phyloP scores from a whole-genome alignment of 306 rosid genomes.

The Begonia masoniana region DNA sequence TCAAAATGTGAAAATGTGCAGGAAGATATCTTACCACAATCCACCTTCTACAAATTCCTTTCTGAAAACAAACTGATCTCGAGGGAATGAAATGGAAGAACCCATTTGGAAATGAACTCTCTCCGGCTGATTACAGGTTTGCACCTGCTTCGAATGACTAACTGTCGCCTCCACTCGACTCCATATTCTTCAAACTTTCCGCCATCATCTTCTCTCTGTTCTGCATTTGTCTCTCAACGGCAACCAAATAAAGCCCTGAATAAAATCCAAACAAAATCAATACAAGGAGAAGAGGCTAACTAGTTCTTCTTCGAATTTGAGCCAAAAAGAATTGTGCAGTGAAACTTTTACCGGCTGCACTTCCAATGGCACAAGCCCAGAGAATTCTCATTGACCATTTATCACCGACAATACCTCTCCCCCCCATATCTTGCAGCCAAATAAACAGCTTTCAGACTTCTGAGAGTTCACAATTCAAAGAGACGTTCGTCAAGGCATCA shows the following conservation, averaged over 20 bases:
- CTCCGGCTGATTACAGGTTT: neutral
- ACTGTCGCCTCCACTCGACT: slow-evolving; percentile 5
- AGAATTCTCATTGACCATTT: slow-evolving; percentile 14
- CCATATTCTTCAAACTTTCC: slow-evolving; percentile 5
- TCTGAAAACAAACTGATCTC: no score
- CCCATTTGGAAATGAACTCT: neutral
- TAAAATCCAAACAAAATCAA: neutral
- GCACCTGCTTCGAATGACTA: neutral
- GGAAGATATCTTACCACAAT: no score
- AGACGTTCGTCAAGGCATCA: no score
- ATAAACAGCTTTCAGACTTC: no score
- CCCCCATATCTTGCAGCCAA: slow-evolving; percentile 11
- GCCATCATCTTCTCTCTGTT: slow-evolving; percentile 12
- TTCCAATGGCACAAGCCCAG: slow-evolving; percentile 12
- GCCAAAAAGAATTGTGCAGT: neutral
- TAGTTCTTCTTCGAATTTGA: neutral
- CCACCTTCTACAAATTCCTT: no score
- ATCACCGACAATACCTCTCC: slow-evolving; percentile 12
- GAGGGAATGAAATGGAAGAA: no score
- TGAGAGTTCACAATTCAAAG: no score
- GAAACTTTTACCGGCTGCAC: slow-evolving; percentile 4
- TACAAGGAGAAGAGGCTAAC: neutral
- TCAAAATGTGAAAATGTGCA: no score
- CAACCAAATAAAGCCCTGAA: slow-evolving; percentile 13
- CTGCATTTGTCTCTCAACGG: slow-evolving; percentile 10